phyloP scores from a whole-genome alignment of 139 green algal genomes.

The Chlamydomonas sp. region DNA sequence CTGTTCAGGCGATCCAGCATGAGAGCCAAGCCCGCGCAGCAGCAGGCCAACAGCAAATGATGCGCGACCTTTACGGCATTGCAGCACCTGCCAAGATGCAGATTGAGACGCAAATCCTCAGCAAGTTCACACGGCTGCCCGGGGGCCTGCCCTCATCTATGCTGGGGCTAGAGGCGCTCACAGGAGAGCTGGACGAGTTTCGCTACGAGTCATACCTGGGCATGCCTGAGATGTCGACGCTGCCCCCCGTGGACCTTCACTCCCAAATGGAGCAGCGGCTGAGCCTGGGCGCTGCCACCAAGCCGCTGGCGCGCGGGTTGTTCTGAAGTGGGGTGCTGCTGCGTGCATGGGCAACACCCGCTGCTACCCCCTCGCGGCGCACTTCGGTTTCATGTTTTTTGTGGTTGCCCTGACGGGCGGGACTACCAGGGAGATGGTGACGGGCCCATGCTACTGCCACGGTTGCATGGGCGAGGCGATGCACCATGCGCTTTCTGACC shows the following conservation, averaged over 20 bases:
- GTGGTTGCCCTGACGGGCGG: no score
- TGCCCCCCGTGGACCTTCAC: conserved; percentile 69
- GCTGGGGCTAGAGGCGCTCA: conserved; percentile 80
- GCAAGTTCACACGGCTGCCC: conserved; percentile 65
- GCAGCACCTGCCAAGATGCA: conserved; percentile 74
- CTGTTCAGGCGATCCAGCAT: conserved; percentile 80
- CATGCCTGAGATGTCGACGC: conserved; percentile 51
- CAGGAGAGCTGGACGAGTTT: conserved; percentile 86
- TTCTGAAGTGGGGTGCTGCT: neutral
- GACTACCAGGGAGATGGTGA: no score
- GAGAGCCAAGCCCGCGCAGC: conserved; percentile 13
- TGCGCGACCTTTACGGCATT: conserved; percentile 80
- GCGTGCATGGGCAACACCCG: no score
- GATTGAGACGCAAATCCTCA: conserved; percentile 87
- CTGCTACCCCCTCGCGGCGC: no score
- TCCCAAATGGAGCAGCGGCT: conserved; percentile 76
- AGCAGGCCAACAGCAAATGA: conserved; percentile 55
- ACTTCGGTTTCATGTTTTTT: no score
- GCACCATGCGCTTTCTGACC: no score
- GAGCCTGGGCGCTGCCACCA: conserved; percentile 36
- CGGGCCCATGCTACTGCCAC: no score
- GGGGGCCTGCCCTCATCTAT: conserved; percentile 70
- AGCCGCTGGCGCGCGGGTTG: conserved; percentile 30
- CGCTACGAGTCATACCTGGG: conserved; percentile 78
- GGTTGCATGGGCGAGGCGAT: no score